Evolutionary conservation across 192 early-diverging fungal species (phyloP), one percentile per base, ranked within the genome.

Genomic region (Geranomyces variabilis): DNA sequence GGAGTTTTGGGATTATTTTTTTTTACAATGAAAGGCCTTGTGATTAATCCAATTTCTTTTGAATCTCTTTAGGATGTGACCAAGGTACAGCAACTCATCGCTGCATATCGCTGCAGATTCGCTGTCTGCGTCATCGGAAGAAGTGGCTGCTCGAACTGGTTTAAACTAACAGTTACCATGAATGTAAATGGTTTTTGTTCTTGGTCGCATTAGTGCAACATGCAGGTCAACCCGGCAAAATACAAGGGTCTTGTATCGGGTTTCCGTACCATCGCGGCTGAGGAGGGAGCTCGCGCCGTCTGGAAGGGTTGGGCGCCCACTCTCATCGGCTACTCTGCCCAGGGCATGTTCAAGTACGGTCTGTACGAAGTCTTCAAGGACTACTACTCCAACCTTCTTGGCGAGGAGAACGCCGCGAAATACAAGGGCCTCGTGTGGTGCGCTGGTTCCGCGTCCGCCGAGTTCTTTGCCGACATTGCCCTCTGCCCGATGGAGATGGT

Each of bases 281-380:
- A 87, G 29, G 87, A 93, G 76, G 94, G 94, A 34, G 63, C 88
- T 71, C 69, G 80, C 57, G 93, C 89, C 26, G 64, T 95, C 56
- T 92, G 84, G 65, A 92, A 90, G 43, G 94, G 94, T 51, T 82
- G 88, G 29, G 84, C 80, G 10, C 93, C 94, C 28, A 95, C 73
- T 33, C 77, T 92, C 33, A 66, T 92, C 44, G 94, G 94, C 21
- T 95, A 95, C 83, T 93, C 90, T 49, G 68, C 89, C 58, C 93
- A 94, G 80, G 93, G 93, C 71, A 81, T 86, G 71, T 86, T 90
- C 83, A 96, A 96, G 82, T 96, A 93, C 80, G 94, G 94, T 28
- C 88, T 93, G 59, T 94, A 94, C 81, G 94, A 96, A 80, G 75
- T 89, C 70, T 96, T 93, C 86, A 96, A 96, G 81, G 86, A 91